These are phyloP conservation scores for Scheffersomyces amazonensis DNA, from an alignment of 805 yeast genomes.

Conservation along the genomic window DNA sequence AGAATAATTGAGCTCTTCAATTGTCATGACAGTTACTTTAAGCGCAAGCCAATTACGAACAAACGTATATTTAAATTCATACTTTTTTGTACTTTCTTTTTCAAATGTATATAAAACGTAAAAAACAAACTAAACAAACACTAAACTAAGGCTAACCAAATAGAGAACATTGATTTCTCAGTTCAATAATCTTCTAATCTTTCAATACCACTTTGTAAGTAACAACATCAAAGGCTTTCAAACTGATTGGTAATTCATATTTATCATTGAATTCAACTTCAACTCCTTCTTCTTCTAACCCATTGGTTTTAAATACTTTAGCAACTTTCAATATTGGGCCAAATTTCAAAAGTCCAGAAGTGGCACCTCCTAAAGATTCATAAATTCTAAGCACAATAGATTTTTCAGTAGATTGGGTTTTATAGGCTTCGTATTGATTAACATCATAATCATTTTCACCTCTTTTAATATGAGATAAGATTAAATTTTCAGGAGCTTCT, in stretches of 20 bases:
- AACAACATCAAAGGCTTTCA: constrained; percentile 80
- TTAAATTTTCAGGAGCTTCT: constrained; percentile 54
- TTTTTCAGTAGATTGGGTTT: constrained; percentile 39
- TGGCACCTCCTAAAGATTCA: constrained; percentile 83
- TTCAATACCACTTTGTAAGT: constrained; percentile 50
- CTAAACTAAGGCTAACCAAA: too few relatives aligned
- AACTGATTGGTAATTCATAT: constrained; percentile 36
- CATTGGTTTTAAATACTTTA: constrained; percentile 53
- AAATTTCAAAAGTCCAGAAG: constrained; percentile 50
- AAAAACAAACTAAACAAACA: too few relatives aligned
- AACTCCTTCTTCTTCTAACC: constrained; percentile 53
- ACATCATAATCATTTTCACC: constrained; percentile 77
- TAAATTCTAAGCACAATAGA: constrained; percentile 69
- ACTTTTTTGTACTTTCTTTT: too few relatives aligned
- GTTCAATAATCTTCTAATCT: constrained; percentile 3
- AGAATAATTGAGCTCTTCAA: too few relatives aligned
- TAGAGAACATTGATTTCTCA: too few relatives aligned
- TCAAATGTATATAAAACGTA: too few relatives aligned
- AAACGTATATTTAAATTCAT: too few relatives aligned
- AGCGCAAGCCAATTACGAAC: too few relatives aligned
- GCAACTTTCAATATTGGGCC: constrained; percentile 36
- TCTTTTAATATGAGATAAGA: constrained; percentile 77
- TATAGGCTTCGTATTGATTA: constrained; percentile 42
- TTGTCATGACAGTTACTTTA: too few relatives aligned
- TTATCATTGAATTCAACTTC: constrained; percentile 32